Evolutionary conservation across 345 rosid species (phyloP).

Genomic region (Populus tremula): DNA sequence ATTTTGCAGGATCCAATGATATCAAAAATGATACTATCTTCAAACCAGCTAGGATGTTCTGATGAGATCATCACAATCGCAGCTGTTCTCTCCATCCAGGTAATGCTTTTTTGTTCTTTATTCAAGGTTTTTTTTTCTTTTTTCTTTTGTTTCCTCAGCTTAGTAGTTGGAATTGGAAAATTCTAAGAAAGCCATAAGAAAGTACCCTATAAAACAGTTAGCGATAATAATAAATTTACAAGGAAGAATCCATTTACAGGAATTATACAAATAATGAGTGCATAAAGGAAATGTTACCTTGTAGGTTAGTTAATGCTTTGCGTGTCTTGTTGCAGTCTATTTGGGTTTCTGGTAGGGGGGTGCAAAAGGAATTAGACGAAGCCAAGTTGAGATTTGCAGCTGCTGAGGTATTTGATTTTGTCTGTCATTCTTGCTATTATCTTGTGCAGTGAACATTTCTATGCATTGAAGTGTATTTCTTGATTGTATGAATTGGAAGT

Average conservation of each 20-base stretch:
- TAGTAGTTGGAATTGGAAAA: neutral
- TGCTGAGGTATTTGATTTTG: constrained; percentile 62
- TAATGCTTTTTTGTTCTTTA: constrained; percentile 21
- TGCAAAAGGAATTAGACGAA: constrained; percentile 82
- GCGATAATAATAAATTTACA: neutral
- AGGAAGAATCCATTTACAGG: neutral
- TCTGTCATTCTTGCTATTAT: neutral
- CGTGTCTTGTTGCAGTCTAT: constrained; percentile 59
- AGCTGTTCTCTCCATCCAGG: constrained; percentile 88
- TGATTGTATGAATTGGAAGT: neutral
- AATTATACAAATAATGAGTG: neutral
- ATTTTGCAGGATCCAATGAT: constrained; percentile 80
- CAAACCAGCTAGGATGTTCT: constrained; percentile 83
- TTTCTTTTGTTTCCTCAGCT: neutral
- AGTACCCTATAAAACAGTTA: neutral
- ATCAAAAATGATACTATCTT: constrained; percentile 91
- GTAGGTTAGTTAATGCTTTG: neutral
- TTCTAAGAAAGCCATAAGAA: neutral
- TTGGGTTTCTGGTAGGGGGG: constrained; percentile 79
- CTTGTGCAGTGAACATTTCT: neutral
- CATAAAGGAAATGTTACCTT: neutral
- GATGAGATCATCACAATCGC: constrained; percentile 84
- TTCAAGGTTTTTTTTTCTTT: neutral
- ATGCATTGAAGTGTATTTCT: too few species aligned
- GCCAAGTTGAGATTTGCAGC: constrained; percentile 95